Base-by-base conservation (phyloP, 73 alveolate species). In the Stentor roeselii region DNA sequence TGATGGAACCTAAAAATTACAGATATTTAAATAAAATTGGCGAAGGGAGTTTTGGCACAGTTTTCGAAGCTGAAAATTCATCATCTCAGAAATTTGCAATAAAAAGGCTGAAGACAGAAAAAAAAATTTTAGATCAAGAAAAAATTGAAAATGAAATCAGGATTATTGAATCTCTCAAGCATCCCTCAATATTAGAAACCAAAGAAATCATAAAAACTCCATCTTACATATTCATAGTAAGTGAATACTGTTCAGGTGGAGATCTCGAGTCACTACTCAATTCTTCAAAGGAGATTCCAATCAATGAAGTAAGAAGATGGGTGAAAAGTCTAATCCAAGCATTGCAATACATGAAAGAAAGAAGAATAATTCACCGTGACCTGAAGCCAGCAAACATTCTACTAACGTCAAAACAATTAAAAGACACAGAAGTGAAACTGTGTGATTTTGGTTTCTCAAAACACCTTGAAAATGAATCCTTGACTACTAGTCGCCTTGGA, bases 391-490 rank as follows among this genome's bases (percentile, higher is more conserved):
- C 83, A 15, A 89, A 89, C 83, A 59, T 88, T 60, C 74, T 89
- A 80, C 59, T 89, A 3, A 86, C 39, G 39, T 82, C 75, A 60
- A 77, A 83, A 50, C 78, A 78, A 41, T 37, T 59, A 27, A 84
- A 78, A 78, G 60, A 86, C 39, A 78, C 85, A 60, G 74, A 78
- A 41, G 86, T 89, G 37, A 89, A 89, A 89, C 77, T 89, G 58
- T 59, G 93, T 59, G 94, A 89, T 89, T 85, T 85, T 89, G 94
- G 94, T 31, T 85, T 89, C 85, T 85, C 90, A 37, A 89, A 89
- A 67, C 67, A 60, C 39, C 34, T 85, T 61, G 60, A 86, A 35
- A 36, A 78, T 4, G 38, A n/a, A 36, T 61, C 59, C 34, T 35
- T 34, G 3, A 85, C 92, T 77, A 42, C 59, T 3, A 89, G 92